Conservation (phyloP, 495 filamentous ascomycete species). For the Neurospora sp. region DNA sequence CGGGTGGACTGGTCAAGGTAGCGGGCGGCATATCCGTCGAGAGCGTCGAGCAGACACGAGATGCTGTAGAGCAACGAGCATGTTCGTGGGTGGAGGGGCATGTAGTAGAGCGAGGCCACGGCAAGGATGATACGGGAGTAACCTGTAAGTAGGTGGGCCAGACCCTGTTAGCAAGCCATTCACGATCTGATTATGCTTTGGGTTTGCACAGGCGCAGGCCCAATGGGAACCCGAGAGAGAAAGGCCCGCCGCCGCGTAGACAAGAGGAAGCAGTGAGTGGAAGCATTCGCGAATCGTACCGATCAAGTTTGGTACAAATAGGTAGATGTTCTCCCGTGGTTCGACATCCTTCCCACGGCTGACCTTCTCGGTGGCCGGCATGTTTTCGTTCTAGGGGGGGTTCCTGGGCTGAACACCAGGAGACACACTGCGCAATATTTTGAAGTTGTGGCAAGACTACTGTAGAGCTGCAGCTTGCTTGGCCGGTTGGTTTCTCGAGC, state of each 20-base stretch:
- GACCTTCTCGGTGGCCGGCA: not conserved
- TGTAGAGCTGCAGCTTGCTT: not conserved
- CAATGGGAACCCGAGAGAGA: not conserved
- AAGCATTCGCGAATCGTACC: conserved; percentile 36
- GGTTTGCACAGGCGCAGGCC: not conserved
- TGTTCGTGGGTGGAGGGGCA: conserved; percentile 92
- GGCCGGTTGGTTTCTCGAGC: not conserved
- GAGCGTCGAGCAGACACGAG: conserved; percentile 86
- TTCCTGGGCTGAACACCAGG: not conserved
- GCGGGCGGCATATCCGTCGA: conserved; percentile 87
- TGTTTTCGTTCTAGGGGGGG: not conserved
- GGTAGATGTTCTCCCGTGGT: conserved; percentile 64
- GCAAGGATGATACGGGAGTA: conserved; percentile 84
- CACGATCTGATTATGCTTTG: not conserved
- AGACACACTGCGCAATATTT: not conserved
- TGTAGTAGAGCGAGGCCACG: conserved; percentile 91
- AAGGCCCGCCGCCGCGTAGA: not conserved
- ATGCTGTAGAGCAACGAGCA: conserved; percentile 86
- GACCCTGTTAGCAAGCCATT: conserved; percentile 1
- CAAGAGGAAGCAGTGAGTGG: not conserved
- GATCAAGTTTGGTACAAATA: conserved; percentile 75
- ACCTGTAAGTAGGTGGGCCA: conserved; percentile 38
- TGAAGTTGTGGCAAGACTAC: not conserved
- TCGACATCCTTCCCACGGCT: conserved; percentile 4
- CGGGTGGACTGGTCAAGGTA: conserved; percentile 81